Evolutionary conservation across 2,329 filamentous ascomycete genomes (phyloP), one percentile per base, ranked within the genome.

Genomic region (Aspergillus neotritici): DNA sequence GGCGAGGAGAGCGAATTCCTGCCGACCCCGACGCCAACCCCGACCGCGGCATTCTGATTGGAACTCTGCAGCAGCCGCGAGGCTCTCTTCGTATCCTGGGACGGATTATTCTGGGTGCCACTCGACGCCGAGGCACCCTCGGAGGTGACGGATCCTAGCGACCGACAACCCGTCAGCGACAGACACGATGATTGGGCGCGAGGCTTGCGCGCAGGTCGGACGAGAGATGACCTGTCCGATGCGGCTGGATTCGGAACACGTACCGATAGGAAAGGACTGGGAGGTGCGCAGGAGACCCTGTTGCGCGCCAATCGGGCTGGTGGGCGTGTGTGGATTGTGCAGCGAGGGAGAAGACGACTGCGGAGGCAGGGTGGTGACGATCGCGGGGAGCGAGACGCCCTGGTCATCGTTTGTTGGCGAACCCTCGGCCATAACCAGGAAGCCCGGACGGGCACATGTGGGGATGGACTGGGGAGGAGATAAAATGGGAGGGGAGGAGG

Each of bases 401-500:
- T 8, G 21, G 21, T 25, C 21, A 25, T 25, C 21, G 21, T 25
- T 25, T 25, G 21, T 54, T 43, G 47, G 54, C 50, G 49, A 57
- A 56, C 49, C 61, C 60, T 63, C 60, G 56, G 56, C 56, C 61
- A 66, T 65, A 37, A 43, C 53, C 49, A 44, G 41, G 46, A 43
- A 44, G 43, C 47, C 36, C 43, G 46, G 45, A 33, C 37, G 31
- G 33, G 55, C 48, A 48, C 60, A 63, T 63, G 49, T 41, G 45
- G 48, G 31, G 46, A 37, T 30, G 30, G 12, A 17, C 33, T 32
- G 33, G 31, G 13, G 14, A 32, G 14, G 16, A 40, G 10, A 13
- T 14, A 14, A 15, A 31, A 37, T 33, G 32, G 31, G n/a, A 10
- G 29, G 41, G 17, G 28, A 25, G 37, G 16, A 43, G 31, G 31